phyloP scores from a whole-genome alignment of 2,329 filamentous ascomycete genomes.

The Fonsecaea multimorphosa region DNA sequence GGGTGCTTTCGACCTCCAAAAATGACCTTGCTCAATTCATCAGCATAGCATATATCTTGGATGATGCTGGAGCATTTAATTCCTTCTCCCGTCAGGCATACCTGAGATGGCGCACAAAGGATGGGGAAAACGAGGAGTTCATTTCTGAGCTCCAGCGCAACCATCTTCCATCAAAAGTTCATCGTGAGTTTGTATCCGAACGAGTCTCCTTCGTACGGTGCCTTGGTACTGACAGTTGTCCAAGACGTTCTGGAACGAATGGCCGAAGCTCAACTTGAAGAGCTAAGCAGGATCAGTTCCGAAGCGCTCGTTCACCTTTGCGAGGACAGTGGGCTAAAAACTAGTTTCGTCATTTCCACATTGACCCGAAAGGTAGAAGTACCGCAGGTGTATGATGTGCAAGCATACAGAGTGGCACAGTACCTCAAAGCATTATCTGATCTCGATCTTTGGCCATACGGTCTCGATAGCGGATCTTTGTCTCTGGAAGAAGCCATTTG shows the following conservation, averaged over 20 bases:
- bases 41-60: not conserved
- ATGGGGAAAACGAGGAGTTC: not conserved
- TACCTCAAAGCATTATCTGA: not conserved
- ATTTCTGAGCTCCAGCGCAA: not conserved
- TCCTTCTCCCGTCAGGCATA: not conserved
- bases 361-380: not conserved
- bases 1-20: too few relatives aligned
- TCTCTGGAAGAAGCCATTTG: not conserved
- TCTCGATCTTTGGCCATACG: not conserved
- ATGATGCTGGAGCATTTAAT: slow-evolving; percentile 12
- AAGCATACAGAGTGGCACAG: not conserved
- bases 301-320: not conserved
- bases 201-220: not conserved
- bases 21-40: not conserved
- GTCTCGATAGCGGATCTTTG: too few relatives aligned
- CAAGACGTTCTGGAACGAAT: not conserved
- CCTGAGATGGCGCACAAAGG: not conserved
- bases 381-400: not conserved
- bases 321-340: not conserved
- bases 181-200: not conserved
- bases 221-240: not conserved
- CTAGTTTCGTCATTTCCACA: too few relatives aligned
- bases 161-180: not conserved
- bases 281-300: not conserved
- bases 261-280: not conserved